Percentiles rank a stretch among this genome's conserved stretches.
Conservation (phyloP, 345 rosid genomes). For the Pseudoturritis turrita region DNA sequence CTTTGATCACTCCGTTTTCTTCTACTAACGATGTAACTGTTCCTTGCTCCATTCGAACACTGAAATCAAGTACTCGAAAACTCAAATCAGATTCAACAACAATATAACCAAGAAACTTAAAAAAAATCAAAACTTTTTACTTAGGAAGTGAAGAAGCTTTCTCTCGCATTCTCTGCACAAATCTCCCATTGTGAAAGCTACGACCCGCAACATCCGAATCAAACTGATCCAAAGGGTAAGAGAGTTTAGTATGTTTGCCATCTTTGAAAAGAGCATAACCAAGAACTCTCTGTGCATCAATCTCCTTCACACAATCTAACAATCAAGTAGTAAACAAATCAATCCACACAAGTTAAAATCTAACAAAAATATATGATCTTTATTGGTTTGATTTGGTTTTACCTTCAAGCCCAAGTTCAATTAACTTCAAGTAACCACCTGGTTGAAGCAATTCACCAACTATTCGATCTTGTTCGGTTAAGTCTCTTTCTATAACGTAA, state of each 20-base stretch:
- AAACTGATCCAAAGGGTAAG: constrained; percentile 46
- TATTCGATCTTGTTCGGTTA: constrained; percentile 45
- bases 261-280: constrained; percentile 52
- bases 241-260: constrained; percentile 35
- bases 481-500: constrained; percentile 51
- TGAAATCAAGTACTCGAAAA: background rate
- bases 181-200: constrained; percentile 53
- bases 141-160: constrained; percentile 45
- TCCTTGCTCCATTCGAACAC: constrained; percentile 50
- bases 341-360: background rate
- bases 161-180: constrained; percentile 50
- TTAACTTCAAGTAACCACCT: constrained; percentile 45
- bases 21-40: constrained; percentile 44
- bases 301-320: constrained; percentile 51
- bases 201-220: constrained; percentile 45
- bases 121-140: constrained; percentile 13
- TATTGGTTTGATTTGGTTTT: background rate
- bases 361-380: background rate
- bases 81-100: background rate
- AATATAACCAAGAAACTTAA: background rate
- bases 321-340: background rate
- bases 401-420: constrained; percentile 51
- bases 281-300: constrained; percentile 49
- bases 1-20: constrained; percentile 47
- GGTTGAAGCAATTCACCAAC: constrained; percentile 56